Evolutionary conservation across 805 yeast genomes (phyloP).

Genomic region (Sugiyamaella floridensis): DNA sequence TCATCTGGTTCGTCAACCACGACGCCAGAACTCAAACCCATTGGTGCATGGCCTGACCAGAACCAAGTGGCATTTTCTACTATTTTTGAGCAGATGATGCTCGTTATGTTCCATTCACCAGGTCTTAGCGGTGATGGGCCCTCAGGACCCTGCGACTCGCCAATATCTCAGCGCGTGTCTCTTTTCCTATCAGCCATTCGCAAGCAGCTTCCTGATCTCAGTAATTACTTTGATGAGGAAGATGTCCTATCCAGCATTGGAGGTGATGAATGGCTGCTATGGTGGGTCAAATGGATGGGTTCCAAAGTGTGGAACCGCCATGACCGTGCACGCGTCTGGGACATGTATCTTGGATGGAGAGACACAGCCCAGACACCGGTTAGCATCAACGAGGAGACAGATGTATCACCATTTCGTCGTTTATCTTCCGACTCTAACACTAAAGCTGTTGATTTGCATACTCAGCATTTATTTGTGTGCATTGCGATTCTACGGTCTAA

Average conservation of each 20-base stretch:
- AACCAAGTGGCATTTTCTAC: conserved; percentile 35
- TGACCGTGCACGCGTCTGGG: conserved; percentile 90
- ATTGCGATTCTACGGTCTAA: conserved; percentile 75
- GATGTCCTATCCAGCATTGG: conserved; percentile 54
- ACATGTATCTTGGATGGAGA: conserved; percentile 67
- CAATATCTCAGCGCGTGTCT: conserved; percentile 58
- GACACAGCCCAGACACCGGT: conserved; percentile 8
- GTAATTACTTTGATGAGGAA: conserved; percentile 71
- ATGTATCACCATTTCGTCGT: conserved; percentile 49
- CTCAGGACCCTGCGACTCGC: conserved; percentile 28
- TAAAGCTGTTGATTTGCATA: conserved; percentile 37
- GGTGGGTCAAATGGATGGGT: conserved; percentile 94
- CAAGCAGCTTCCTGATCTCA: conserved; percentile 64
- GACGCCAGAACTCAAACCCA: conserved; percentile 12
- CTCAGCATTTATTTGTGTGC: conserved; percentile 67
- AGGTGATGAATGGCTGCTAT: conserved; percentile 83
- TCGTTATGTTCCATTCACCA: conserved; percentile 71
- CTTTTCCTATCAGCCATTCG: conserved; percentile 60
- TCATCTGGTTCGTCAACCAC: neutral
- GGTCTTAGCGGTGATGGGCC: conserved; percentile 36
- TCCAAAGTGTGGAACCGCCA: conserved; percentile 73
- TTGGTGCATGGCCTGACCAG: conserved; percentile 10
- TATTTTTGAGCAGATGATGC: conserved; percentile 64
- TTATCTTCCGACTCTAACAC: conserved; percentile 28
- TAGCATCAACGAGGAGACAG: conserved; percentile 16